phyloP scores from a whole-genome alignment of 1,284 basidiomycete species.

The Ustilago lituana region DNA sequence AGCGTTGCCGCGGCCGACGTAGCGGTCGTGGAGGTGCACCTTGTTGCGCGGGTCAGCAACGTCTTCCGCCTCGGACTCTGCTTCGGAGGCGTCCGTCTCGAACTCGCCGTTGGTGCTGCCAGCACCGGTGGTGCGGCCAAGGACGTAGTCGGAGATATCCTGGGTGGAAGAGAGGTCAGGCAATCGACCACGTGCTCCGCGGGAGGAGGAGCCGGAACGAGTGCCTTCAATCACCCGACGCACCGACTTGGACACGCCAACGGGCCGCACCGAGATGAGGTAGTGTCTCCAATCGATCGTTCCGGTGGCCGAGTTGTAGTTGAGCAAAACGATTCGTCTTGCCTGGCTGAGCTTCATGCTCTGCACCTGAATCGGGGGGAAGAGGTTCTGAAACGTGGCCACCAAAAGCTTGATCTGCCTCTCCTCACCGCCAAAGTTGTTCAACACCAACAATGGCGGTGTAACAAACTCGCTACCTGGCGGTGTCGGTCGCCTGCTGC shows the following conservation, averaged over 20 bases:
- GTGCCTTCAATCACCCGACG: conserved; percentile 83
- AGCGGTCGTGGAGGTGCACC: conserved; percentile 87
- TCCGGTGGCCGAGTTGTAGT: conserved; percentile 85
- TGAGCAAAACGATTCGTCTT: conserved; percentile 87
- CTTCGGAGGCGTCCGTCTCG: conserved; percentile 70
- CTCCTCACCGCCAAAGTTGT: conserved; percentile 78
- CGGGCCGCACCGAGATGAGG: conserved; percentile 91
- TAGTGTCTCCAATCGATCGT: conserved; percentile 95
- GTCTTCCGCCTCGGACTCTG: conserved; percentile 83
- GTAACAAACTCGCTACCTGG: conserved; percentile 82
- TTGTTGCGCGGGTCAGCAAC: conserved; percentile 73
- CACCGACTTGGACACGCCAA: conserved; percentile 92
- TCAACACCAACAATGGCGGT: conserved; percentile 77
- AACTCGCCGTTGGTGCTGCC: conserved; percentile 72
- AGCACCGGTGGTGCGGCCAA: conserved; percentile 75
- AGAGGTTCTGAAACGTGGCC: conserved; percentile 88
- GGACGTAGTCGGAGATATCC: conserved; percentile 94
- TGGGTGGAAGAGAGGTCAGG: conserved; percentile 87
- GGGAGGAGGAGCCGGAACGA: conserved; percentile 51
- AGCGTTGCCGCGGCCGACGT: conserved; percentile 92
- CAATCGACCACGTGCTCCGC: conserved; percentile 61
- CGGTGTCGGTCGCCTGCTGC: conserved; percentile 76
- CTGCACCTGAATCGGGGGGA: conserved; percentile 83
- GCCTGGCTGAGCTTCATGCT: conserved; percentile 66
- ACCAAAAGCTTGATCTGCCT: conserved; percentile 73